Evolutionary conservation across 2,329 filamentous ascomycete species (phyloP).

Genomic region (Rhynchosporium agropyri): DNA sequence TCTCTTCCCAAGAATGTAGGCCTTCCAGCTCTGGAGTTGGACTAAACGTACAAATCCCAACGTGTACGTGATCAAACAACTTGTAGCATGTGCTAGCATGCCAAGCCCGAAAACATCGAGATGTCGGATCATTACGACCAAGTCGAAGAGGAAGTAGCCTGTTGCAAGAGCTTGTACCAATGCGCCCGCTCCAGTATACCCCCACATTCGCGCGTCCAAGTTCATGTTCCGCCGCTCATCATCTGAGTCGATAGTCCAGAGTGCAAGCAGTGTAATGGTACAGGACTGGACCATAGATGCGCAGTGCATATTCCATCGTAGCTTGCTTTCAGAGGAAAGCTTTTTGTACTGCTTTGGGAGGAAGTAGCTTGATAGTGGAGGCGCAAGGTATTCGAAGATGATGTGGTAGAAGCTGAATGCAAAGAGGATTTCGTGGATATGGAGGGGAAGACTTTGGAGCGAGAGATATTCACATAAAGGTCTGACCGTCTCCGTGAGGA

Average conservation of each 20-base stretch:
- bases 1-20: background rate
- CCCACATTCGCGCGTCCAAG: constrained; percentile 70
- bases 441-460: constrained; percentile 69
- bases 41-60: constrained; percentile 71
- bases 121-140: constrained; percentile 33
- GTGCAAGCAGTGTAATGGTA: constrained; percentile 69
- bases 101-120: constrained; percentile 69
- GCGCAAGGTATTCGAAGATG: constrained; percentile 67
- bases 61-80: constrained; percentile 65
- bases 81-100: constrained; percentile 68
- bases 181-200: constrained; percentile 71
- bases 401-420: constrained; percentile 68
- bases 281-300: constrained; percentile 76
- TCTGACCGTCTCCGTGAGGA: constrained; percentile 52
- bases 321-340: constrained; percentile 61
- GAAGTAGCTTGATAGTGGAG: constrained; percentile 61
- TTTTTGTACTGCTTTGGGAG: constrained; percentile 61
- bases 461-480: constrained; percentile 63
- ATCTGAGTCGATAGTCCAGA: constrained; percentile 70
- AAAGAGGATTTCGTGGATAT: constrained; percentile 73
- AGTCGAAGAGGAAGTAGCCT: constrained; percentile 57
- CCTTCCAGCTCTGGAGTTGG: background rate
- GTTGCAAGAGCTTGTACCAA: constrained; percentile 74
- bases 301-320: constrained; percentile 84
- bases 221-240: constrained; percentile 66